These are phyloP conservation scores for Craterostigma plantagineum DNA, from an alignment of 257 asterid species.

Conservation along the genomic window DNA sequence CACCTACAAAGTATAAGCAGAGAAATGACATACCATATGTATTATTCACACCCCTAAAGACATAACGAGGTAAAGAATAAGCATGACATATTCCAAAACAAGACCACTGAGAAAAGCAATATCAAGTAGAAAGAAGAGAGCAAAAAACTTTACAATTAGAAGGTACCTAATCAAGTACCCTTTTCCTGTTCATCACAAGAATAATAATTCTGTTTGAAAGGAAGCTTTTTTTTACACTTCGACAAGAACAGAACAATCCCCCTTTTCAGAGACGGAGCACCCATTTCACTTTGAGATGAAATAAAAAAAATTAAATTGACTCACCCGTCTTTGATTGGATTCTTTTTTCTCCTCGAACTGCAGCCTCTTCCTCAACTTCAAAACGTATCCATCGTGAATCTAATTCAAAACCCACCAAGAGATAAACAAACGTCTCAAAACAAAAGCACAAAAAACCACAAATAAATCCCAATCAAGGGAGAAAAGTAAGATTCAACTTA, in stretches of 20 bases:
- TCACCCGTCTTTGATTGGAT: constrained; percentile 68
- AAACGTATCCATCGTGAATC: constrained; percentile 68
- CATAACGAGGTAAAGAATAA: background rate
- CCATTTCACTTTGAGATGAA: background rate
- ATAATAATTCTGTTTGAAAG: too few relatives aligned
- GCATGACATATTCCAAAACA: too few relatives aligned
- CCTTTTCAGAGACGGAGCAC: too few relatives aligned
- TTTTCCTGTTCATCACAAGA: too few relatives aligned
- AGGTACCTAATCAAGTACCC: too few relatives aligned
- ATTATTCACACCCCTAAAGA: background rate
- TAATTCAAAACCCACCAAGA: too few relatives aligned
- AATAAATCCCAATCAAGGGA: background rate
- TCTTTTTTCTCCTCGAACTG: constrained; percentile 72
- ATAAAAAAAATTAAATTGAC: background rate
- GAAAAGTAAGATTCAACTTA: constrained; percentile 9
- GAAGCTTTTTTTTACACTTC: too few relatives aligned
- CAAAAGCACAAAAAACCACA: constrained; percentile 10
- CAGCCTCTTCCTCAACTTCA: constrained; percentile 57
- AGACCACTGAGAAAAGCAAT: too few relatives aligned
- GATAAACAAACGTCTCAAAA: constrained; percentile 9
- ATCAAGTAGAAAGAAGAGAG: too few relatives aligned
- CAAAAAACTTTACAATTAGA: too few relatives aligned
- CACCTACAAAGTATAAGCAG: constrained; percentile 26
- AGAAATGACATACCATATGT: background rate
- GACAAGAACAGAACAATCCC: too few relatives aligned